Conservation (phyloP, 1,139 yeast species). For the Yamadazyma triangularis region DNA sequence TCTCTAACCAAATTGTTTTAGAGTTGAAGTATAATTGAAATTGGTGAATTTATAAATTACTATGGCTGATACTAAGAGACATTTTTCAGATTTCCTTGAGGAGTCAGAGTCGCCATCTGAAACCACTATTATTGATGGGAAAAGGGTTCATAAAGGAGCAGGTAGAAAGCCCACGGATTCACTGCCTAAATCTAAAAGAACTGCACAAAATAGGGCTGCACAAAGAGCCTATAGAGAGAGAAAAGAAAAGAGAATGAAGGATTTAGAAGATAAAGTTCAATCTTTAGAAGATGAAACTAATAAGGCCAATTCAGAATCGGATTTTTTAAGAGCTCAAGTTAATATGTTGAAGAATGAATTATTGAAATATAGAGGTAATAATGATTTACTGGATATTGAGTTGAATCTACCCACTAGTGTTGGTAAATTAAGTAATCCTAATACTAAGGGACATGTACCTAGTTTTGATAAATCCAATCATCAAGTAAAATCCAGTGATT, state of each 20-base stretch:
- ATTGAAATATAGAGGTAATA: slow-evolving; percentile 47
- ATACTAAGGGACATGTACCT: slow-evolving; percentile 5
- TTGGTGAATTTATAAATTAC: not conserved
- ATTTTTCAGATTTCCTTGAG: not conserved
- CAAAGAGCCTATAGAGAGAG: slow-evolving; percentile 96
- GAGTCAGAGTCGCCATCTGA: not conserved
- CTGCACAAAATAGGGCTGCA: slow-evolving; percentile 97
- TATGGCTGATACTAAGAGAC: slow-evolving; percentile 1
- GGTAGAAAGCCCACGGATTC: slow-evolving; percentile 72
- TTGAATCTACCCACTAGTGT: slow-evolving; percentile 28
- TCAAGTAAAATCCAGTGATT: not conserved
- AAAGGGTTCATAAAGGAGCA: slow-evolving; percentile 37
- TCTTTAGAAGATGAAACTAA: slow-evolving; percentile 67
- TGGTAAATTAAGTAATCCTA: slow-evolving; percentile 27
- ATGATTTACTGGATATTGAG: slow-evolving; percentile 22
- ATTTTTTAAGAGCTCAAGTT: slow-evolving; percentile 72
- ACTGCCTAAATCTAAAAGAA: slow-evolving; percentile 81
- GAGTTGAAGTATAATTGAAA: too few species aligned
- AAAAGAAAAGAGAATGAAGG: slow-evolving; percentile 82
- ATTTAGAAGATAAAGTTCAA: slow-evolving; percentile 74
- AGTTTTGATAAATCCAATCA: slow-evolving; percentile 6
- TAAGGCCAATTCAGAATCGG: slow-evolving; percentile 62
- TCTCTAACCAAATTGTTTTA: too few species aligned
- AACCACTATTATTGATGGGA: slow-evolving; percentile 23
- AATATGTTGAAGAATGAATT: slow-evolving; percentile 70